Conservation (phyloP, 1,139 yeast species). For the Geotrichum carabidarum region DNA sequence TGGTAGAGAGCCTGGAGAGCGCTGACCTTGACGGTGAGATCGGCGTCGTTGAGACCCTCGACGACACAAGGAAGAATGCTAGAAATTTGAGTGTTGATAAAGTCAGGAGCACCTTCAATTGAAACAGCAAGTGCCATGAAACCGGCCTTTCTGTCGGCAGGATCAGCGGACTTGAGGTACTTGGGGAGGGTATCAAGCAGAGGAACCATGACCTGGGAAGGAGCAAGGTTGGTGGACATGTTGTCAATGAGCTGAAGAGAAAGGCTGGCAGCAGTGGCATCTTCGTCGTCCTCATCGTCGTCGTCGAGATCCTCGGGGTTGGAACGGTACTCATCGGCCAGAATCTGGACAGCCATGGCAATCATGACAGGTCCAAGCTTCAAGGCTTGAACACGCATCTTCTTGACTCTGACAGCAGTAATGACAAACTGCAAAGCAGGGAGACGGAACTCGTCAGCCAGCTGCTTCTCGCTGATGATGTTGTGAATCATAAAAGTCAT, state of each 20-base stretch:
- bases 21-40: conserved; percentile 73
- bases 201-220: conserved; percentile 83
- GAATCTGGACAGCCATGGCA: conserved; percentile 65
- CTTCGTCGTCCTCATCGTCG: conserved; percentile 89
- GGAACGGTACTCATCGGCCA: conserved; percentile 69
- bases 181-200: conserved; percentile 63
- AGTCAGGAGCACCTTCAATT: conserved; percentile 93
- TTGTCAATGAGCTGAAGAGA: conserved; percentile 78
- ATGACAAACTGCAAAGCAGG: conserved; percentile 82
- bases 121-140: conserved; percentile 76
- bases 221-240: conserved; percentile 80
- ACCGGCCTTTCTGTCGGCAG: conserved; percentile 83
- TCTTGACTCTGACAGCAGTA: conserved; percentile 67
- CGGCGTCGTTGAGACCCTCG: conserved; percentile 70
- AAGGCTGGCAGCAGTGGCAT: conserved; percentile 69
- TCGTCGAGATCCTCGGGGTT: conserved; percentile 63
- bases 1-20: conserved; percentile 79
- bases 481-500: conserved; percentile 64
- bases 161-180: conserved; percentile 59
- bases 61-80: conserved; percentile 68
- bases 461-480: conserved; percentile 58
- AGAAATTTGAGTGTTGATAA: conserved; percentile 66
- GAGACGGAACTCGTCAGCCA: conserved; percentile 77
- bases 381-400: conserved; percentile 49
- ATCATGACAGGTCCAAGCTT: conserved; percentile 82